Evolutionary conservation across 345 rosid species (phyloP).

Genomic region (Gossypium bickii): DNA sequence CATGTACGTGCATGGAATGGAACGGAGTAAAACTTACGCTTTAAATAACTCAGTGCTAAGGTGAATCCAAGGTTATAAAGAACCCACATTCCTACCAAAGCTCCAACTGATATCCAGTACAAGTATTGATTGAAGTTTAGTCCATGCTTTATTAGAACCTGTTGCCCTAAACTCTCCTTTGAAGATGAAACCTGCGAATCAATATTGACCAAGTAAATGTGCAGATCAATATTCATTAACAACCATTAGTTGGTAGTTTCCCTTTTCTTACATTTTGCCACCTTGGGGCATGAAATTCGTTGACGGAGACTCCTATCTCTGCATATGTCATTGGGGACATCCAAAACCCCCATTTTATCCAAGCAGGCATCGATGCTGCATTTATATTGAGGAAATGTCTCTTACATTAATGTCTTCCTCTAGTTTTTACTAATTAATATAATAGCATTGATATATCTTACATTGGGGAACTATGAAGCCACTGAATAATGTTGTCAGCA

Average conservation of each 20-base stretch:
- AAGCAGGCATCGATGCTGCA: slow-evolving; percentile 40
- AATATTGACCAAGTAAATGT: not conserved
- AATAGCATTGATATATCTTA: slow-evolving; percentile 18
- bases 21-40: slow-evolving; percentile 20
- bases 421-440: too few species aligned
- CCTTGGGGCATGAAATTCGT: slow-evolving; percentile 46
- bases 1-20: not conserved
- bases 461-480: slow-evolving; percentile 39
- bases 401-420: not conserved
- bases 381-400: not conserved
- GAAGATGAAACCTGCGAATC: slow-evolving; percentile 27
- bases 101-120: slow-evolving; percentile 34
- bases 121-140: slow-evolving; percentile 29
- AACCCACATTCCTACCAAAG: slow-evolving; percentile 37
- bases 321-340: slow-evolving; percentile 39
- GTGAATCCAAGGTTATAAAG: slow-evolving; percentile 32
- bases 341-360: slow-evolving; percentile 49
- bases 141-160: slow-evolving; percentile 25
- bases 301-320: slow-evolving; percentile 34
- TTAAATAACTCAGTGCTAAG: slow-evolving; percentile 29
- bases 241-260: too few species aligned
- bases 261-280: slow-evolving; percentile 43
- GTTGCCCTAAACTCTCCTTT: slow-evolving; percentile 29
- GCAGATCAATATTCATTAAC: not conserved
- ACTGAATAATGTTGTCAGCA: slow-evolving; percentile 29